These are phyloP conservation scores for Peronosclerospora sorghi DNA, from an alignment of 352 stramenopile species.

Conservation along the genomic window DNA sequence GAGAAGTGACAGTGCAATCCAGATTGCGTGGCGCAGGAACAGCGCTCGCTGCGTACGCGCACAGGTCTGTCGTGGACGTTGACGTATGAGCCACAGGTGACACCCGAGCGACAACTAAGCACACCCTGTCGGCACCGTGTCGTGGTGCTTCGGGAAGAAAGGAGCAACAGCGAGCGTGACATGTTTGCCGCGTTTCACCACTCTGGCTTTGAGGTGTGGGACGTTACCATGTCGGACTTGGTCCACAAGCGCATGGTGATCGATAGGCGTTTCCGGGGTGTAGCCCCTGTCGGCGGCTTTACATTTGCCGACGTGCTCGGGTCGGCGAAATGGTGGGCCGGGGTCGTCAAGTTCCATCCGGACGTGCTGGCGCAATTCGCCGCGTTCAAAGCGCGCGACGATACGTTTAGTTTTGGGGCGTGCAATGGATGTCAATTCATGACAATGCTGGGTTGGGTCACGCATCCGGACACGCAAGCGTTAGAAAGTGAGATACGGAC, in stretches of 20 bases:
- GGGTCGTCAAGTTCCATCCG: slow-evolving; percentile 95
- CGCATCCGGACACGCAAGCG: slow-evolving; percentile 38
- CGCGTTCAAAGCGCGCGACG: slow-evolving; percentile 88
- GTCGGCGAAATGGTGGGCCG: slow-evolving; percentile 97
- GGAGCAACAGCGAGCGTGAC: slow-evolving; percentile 98
- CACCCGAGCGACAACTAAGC: slow-evolving; percentile 69
- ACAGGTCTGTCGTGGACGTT: slow-evolving; percentile 84
- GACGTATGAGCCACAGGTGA: slow-evolving; percentile 76
- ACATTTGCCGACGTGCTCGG: slow-evolving; percentile 98
- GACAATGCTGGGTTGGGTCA: slow-evolving; percentile 96
- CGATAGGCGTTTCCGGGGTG: slow-evolving; percentile 90
- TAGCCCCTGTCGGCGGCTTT: slow-evolving; percentile 98
- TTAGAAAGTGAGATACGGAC: slow-evolving; percentile 43
- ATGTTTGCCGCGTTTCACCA: slow-evolving; percentile 96
- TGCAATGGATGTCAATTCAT: slow-evolving; percentile 99
- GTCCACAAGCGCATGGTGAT: slow-evolving; percentile 85
- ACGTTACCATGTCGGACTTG: slow-evolving; percentile 96
- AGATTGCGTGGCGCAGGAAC: slow-evolving; percentile 91
- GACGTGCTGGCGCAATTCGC: slow-evolving; percentile 94
- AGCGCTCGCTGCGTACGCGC: slow-evolving; percentile 82
- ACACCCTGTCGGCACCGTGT: slow-evolving; percentile 88
- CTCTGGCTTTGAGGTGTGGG: slow-evolving; percentile 97
- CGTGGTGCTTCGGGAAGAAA: slow-evolving; percentile 95
- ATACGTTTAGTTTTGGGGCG: slow-evolving; percentile 98
- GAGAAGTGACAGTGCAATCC: slow-evolving; percentile 96